phyloP scores from a whole-genome alignment of 2,329 filamentous ascomycete species.

The Grosmannia clavigera region DNA sequence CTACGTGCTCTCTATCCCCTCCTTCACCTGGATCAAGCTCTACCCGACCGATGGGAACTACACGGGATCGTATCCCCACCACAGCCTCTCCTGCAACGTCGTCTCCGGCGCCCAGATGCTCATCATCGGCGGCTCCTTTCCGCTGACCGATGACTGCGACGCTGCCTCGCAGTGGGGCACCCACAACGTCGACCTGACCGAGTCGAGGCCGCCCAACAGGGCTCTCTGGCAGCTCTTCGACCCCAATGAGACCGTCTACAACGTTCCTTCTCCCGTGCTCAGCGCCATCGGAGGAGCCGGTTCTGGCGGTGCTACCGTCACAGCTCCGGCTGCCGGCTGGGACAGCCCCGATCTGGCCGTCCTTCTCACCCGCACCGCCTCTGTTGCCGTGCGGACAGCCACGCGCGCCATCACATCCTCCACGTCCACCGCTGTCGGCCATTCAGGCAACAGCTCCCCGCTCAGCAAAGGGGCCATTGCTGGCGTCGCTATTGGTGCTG shows the following conservation, averaged over 20 bases:
- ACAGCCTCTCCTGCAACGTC: constrained; percentile 47
- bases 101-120: constrained; percentile 46
- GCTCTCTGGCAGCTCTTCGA: constrained; percentile 42
- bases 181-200: constrained; percentile 42
- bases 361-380: constrained; percentile 39
- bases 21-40: constrained; percentile 50
- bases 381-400: constrained; percentile 32
- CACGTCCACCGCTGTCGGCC: constrained; percentile 8
- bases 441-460: not conserved
- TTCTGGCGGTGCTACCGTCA: constrained; percentile 41
- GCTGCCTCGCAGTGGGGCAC: constrained; percentile 37
- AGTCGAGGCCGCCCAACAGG: constrained; percentile 29
- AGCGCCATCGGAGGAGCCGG: constrained; percentile 36
- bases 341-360: constrained; percentile 35
- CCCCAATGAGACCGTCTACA: constrained; percentile 36
- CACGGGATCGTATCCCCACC: constrained; percentile 32
- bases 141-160: constrained; percentile 37
- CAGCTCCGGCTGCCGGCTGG: constrained; percentile 36
- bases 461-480: constrained; percentile 28
- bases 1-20: constrained; percentile 49
- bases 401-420: constrained; percentile 28
- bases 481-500: constrained; percentile 30
- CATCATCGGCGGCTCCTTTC: constrained; percentile 48
- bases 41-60: constrained; percentile 28
- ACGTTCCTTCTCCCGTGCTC: constrained; percentile 39